Percentiles rank a stretch among this genome's conserved stretches.
Conservation (phyloP, 1,139 yeast genomes). For the Magnusiomyces suaveolens region DNA sequence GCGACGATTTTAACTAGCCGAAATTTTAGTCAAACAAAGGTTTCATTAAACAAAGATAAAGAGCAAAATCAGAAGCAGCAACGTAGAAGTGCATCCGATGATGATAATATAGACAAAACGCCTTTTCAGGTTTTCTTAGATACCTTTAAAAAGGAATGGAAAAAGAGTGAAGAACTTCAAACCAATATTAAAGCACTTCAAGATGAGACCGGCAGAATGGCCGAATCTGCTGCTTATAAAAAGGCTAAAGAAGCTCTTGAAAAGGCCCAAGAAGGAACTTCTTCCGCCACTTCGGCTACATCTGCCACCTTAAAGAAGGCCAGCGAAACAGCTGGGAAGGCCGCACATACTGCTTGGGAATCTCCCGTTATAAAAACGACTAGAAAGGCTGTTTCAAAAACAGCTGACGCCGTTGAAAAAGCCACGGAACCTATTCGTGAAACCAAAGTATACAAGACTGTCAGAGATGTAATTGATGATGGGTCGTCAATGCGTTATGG, state of each 20-base stretch:
- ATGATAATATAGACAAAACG: conserved; percentile 39
- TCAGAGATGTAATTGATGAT: conserved; percentile 82
- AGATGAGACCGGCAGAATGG: conserved; percentile 91
- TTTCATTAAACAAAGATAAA: background rate
- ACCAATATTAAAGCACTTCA: conserved; percentile 89
- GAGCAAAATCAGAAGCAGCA: conserved; percentile 9
- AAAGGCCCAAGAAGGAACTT: conserved; percentile 41
- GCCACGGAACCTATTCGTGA: conserved; percentile 91
- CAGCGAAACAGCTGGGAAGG: conserved; percentile 88
- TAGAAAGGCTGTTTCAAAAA: conserved; percentile 64
- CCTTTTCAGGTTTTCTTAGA: conserved; percentile 91
- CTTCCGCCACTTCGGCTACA: conserved; percentile 50
- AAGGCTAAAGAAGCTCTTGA: conserved; percentile 90
- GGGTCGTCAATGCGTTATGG: conserved; percentile 86
- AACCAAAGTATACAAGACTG: conserved; percentile 82
- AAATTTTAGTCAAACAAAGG: background rate
- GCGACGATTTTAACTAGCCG: background rate
- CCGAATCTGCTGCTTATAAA: conserved; percentile 89
- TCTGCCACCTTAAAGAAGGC: conserved; percentile 79
- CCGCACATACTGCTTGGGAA: conserved; percentile 92
- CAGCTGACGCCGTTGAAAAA: conserved; percentile 69
- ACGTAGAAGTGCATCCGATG: conserved; percentile 5
- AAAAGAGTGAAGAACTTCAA: conserved; percentile 80
- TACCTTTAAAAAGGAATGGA: conserved; percentile 84
- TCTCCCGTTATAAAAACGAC: conserved; percentile 86